phyloP scores from a whole-genome alignment of 495 filamentous ascomycete genomes.

The Neurospora sublineolata region DNA sequence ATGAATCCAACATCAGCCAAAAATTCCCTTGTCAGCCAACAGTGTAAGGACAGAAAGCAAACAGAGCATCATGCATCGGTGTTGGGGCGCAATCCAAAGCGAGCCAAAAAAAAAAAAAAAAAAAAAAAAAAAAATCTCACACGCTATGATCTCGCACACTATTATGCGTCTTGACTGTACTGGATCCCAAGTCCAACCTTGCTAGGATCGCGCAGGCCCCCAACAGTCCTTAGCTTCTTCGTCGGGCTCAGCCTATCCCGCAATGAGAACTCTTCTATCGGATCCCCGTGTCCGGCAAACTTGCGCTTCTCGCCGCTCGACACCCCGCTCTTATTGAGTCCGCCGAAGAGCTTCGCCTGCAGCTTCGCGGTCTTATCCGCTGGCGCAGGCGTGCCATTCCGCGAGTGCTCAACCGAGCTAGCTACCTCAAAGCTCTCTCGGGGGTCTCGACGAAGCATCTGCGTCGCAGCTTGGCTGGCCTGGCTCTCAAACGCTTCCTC shows the following conservation, averaged over 20 bases:
- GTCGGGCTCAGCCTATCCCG: conserved; percentile 30
- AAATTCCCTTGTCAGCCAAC: neutral
- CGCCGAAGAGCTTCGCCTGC: conserved; percentile 59
- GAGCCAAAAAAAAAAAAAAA: neutral
- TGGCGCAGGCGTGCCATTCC: conserved; percentile 30
- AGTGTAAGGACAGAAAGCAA: neutral
- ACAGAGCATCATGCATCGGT: neutral
- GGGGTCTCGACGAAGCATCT: conserved; percentile 43
- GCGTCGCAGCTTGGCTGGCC: conserved; percentile 42
- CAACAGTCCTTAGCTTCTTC: conserved; percentile 51
- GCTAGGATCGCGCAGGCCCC: conserved; percentile 17
- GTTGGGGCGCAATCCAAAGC: neutral
- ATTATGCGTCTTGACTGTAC: conserved; percentile 25
- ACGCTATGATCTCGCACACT: neutral
- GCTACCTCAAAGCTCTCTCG: conserved; percentile 39
- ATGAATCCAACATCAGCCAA: neutral
- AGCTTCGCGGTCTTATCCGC: conserved; percentile 37
- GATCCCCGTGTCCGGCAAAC: conserved; percentile 32
- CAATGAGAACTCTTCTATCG: conserved; percentile 9
- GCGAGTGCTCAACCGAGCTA: conserved; percentile 28
- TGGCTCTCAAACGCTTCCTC: conserved; percentile 37
- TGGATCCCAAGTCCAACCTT: conserved; percentile 56
- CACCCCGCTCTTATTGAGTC: conserved; percentile 46
- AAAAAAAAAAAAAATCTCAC: neutral
- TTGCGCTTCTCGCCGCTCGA: conserved; percentile 44